Base-by-base conservation (phyloP, 2,329 filamentous ascomycete species). In the Paraphoma chrysanthemicola region DNA sequence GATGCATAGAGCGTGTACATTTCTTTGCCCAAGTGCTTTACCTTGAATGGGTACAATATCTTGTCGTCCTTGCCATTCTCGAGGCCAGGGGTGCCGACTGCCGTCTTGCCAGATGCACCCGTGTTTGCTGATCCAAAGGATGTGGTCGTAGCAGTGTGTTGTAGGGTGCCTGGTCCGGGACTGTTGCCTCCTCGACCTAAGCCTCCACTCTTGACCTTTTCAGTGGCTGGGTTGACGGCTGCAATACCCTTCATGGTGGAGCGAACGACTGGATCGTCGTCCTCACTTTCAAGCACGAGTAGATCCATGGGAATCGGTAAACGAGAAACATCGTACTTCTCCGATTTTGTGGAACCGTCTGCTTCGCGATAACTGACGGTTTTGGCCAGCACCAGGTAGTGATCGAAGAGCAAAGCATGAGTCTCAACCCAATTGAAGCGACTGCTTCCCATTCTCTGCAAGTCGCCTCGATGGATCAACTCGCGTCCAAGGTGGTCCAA, bases 221-320 rank as follows among this genome's bases (percentile, higher is more conserved):
- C 69, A n/a, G 67, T 65, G 30, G 71, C 70, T 0, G 86, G 83
- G 6, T 86, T 81, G 10, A 88, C 82, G 28, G 87, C 84, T n/a
- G 85, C 81, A 33, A 90, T 82, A 23, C 88, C 85, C 73, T 92
- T 93, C 66, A 90, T 83, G 1, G 86, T 83, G 2, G 86, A 88
- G 74, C 95, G 96, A 53, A 93, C 86, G 6, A 98, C 90, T 0
- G 95, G 89, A 62, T 97, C 92, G 63, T 99, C 96, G 64, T 94
- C 92, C 65, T 91, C 89, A 74, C 91, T 97, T 77, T 99, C 96
- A 0, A 99, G 82, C 48, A 96, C 91, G 28, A 99, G 82, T 2
- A 99, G 83, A 67, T 96, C 93, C 94, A 99, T 99, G 0, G 95
- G 95, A 61, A 99, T 97, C 6, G 91, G 92, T 81, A 96, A 84